phyloP scores from a whole-genome alignment of 257 asterid species.

The Solanum pimpinellifolium region DNA sequence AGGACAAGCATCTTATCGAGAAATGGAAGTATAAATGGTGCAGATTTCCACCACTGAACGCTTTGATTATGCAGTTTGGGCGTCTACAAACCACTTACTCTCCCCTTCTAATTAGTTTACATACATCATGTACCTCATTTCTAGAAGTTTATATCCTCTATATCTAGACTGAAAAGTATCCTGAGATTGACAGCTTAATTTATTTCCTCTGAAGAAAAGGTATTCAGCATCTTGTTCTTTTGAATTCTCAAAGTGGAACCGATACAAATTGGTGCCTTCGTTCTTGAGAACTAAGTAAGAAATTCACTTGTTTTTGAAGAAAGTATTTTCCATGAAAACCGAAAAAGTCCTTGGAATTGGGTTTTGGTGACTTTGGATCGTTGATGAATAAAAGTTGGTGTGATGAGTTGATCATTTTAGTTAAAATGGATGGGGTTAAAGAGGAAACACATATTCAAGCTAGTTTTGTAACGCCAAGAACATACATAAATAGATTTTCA shows the following conservation, averaged over 20 bases:
- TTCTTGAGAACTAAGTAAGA: background rate
- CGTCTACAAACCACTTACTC: background rate
- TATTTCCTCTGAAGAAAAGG: background rate
- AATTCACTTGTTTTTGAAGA: background rate
- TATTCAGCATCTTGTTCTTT: background rate
- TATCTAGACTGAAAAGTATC: background rate
- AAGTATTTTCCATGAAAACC: background rate
- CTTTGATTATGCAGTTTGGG: background rate
- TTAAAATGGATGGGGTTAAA: background rate
- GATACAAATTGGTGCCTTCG: background rate
- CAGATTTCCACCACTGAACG: background rate
- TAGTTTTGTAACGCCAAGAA: background rate
- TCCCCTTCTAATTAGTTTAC: background rate
- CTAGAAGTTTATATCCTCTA: background rate
- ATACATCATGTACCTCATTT: background rate
- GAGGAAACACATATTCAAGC: background rate
- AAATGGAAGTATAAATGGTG: background rate
- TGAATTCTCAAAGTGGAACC: background rate
- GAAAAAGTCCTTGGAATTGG: background rate
- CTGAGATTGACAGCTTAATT: background rate
- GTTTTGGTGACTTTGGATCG: background rate
- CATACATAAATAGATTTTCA: too few species aligned
- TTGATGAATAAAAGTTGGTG: background rate
- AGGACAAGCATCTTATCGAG: background rate
- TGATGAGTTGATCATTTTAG: background rate